phyloP scores from a whole-genome alignment of 1,284 basidiomycete species.

The Violaceomyces palustris region DNA sequence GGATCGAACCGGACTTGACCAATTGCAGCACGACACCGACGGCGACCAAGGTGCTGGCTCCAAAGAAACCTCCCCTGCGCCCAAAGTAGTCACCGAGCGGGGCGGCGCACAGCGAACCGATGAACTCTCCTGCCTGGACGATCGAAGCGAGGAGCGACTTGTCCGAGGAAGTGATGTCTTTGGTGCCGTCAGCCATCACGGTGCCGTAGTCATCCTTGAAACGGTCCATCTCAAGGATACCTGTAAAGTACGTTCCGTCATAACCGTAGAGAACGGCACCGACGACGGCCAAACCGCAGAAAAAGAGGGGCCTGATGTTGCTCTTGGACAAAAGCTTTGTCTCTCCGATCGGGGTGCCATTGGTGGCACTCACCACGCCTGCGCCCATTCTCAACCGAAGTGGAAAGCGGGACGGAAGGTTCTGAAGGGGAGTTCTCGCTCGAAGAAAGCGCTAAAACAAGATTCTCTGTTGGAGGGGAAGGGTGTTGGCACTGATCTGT shows the following conservation, averaged over 20 bases:
- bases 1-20: conserved; percentile 47
- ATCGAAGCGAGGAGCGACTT: conserved; percentile 52
- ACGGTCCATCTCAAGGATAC: conserved; percentile 52
- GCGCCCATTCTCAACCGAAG: no score
- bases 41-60: conserved; percentile 50
- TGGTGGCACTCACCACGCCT: no score
- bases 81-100: conserved; percentile 55
- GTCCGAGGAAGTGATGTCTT: conserved; percentile 36
- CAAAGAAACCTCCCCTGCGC: conserved; percentile 53
- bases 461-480: no score
- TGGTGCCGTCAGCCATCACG: conserved; percentile 19
- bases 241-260: conserved; percentile 42
- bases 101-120: conserved; percentile 54
- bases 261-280: conserved; percentile 54
- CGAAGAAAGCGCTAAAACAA: no score
- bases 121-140: conserved; percentile 56
- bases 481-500: no score
- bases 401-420: no score
- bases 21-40: conserved; percentile 55
- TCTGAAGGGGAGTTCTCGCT: no score
- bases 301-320: conserved; percentile 48
- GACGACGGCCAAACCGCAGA: conserved; percentile 47
- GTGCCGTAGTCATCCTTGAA: conserved; percentile 47
- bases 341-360: conserved; percentile 24
- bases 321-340: conserved; percentile 42